Percentiles rank a stretch among this genome's conserved stretches.
Evolutionary conservation across 805 yeast genomes (phyloP).

Genomic region (Saccharomycopsis javanensis): DNA sequence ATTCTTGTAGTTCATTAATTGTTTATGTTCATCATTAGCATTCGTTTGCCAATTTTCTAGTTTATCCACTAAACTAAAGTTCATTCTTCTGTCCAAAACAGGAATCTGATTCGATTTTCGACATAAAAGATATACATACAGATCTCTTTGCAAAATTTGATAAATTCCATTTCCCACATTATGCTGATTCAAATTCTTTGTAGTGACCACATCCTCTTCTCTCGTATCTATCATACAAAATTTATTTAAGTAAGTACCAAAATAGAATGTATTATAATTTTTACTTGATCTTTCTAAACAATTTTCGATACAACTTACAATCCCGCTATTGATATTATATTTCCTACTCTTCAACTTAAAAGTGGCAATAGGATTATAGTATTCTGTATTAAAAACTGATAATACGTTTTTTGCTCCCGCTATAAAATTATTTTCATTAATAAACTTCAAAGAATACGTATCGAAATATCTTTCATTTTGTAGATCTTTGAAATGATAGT

Average conservation of each 20-base stretch:
- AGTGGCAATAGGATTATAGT: slow-evolving; percentile 21
- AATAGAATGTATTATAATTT: slow-evolving; percentile 19
- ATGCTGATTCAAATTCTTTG: slow-evolving; percentile 3
- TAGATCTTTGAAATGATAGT: slow-evolving; percentile 25
- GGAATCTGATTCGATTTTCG: slow-evolving; percentile 26
- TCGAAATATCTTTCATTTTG: slow-evolving; percentile 29
- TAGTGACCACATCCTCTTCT: not conserved
- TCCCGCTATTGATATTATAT: slow-evolving; percentile 16
- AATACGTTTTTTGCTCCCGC: slow-evolving; percentile 28
- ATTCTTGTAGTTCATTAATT: slow-evolving; percentile 21
- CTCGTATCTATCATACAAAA: slow-evolving; percentile 24
- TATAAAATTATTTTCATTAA: slow-evolving; percentile 22
- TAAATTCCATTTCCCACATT: slow-evolving; percentile 27
- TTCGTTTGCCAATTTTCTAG: slow-evolving; percentile 8
- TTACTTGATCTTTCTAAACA: slow-evolving; percentile 16
- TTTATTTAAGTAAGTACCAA: slow-evolving; percentile 27
- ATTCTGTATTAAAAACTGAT: slow-evolving; percentile 25
- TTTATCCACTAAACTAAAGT: slow-evolving; percentile 15
- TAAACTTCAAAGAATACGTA: slow-evolving; percentile 25
- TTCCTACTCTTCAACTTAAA: not conserved
- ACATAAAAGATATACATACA: slow-evolving; percentile 28
- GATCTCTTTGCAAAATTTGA: slow-evolving; percentile 29
- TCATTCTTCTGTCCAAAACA: slow-evolving; percentile 30
- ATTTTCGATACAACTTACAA: slow-evolving; percentile 20
- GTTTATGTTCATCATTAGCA: not conserved